phyloP scores from a whole-genome alignment of 202 grass and related monocot genomes.

The Brachypodium distachyon region DNA sequence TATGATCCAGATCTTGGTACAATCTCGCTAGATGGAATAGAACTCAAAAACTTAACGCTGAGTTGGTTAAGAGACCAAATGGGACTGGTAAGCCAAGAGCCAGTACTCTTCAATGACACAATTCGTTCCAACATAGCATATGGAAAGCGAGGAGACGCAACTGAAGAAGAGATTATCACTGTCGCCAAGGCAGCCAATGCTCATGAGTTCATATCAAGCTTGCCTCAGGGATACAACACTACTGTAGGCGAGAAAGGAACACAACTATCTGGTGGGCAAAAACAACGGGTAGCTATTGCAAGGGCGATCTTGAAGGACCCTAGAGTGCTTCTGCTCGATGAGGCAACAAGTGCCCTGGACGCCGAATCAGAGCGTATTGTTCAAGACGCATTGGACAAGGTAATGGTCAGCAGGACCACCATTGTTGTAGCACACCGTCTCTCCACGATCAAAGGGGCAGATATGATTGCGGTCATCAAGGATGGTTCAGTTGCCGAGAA shows the following conservation, averaged over 20 bases:
- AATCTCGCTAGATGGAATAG: conserved; percentile 50
- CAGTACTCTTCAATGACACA: conserved; percentile 73
- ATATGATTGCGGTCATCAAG: conserved; percentile 56
- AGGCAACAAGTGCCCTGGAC: conserved; percentile 78
- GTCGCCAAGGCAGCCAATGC: conserved; percentile 59
- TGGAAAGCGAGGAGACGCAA: conserved; percentile 51
- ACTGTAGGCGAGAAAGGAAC: conserved; percentile 69
- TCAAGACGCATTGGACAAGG: conserved; percentile 56
- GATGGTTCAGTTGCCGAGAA: conserved; percentile 63
- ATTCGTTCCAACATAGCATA: conserved; percentile 89
- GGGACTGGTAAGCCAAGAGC: conserved; percentile 85
- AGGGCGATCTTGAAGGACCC: conserved; percentile 78
- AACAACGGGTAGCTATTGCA: conserved; percentile 75
- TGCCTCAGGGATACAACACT: conserved; percentile 74
- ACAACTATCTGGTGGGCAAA: conserved; percentile 81
- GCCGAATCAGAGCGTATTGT: conserved; percentile 67
- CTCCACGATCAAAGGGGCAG: conserved; percentile 69
- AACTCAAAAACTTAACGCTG: conserved; percentile 43
- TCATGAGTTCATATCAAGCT: conserved; percentile 75
- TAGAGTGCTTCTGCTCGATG: conserved; percentile 67
- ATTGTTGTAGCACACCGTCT: conserved; percentile 64
- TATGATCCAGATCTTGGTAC: conserved; percentile 60
- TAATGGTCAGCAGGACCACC: conserved; percentile 48
- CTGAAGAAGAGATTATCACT: conserved; percentile 54
- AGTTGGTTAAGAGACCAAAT: conserved; percentile 83